Conservation (phyloP, 2,329 filamentous ascomycete genomes). For the Arthrobotrys entomopaga region DNA sequence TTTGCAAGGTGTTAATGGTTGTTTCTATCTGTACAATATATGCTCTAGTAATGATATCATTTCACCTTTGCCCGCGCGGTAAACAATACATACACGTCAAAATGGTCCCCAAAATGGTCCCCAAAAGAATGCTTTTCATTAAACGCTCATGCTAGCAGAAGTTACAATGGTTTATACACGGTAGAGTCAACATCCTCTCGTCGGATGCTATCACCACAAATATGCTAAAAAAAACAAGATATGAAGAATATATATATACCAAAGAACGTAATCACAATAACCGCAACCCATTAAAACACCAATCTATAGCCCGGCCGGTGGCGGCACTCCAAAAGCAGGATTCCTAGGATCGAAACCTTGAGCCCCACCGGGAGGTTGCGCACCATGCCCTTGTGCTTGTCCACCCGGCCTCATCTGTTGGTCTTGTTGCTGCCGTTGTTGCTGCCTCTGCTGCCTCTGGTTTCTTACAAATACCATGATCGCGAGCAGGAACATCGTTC, state of each 20-base stretch:
- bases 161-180: slow-evolving; percentile 31
- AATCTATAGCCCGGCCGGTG: slow-evolving; percentile 29
- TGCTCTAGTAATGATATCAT: slow-evolving; percentile 6
- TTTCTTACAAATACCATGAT: slow-evolving; percentile 84
- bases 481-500: slow-evolving; percentile 77
- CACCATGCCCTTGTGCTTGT: slow-evolving; percentile 50
- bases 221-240: slow-evolving; percentile 7
- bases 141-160: slow-evolving; percentile 33
- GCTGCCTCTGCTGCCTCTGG: slow-evolving; percentile 68
- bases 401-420: slow-evolving; percentile 22
- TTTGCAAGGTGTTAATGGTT: slow-evolving; percentile 29
- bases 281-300: not conserved
- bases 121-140: slow-evolving; percentile 12
- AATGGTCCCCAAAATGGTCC: not conserved
- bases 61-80: not conserved
- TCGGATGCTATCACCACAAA: too few relatives aligned
- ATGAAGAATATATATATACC: slow-evolving; percentile 32
- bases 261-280: slow-evolving; percentile 2
- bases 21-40: slow-evolving; percentile 38
- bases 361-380: slow-evolving; percentile 58
- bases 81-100: not conserved
- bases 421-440: slow-evolving; percentile 60
- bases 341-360: slow-evolving; percentile 42
- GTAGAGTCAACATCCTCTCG: slow-evolving; percentile 1
- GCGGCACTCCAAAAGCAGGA: slow-evolving; percentile 30